Evolutionary conservation across 129 eudicot species (phyloP), one percentile per base, ranked within the genome.

Genomic region (Gnaphalium uliginosum): DNA sequence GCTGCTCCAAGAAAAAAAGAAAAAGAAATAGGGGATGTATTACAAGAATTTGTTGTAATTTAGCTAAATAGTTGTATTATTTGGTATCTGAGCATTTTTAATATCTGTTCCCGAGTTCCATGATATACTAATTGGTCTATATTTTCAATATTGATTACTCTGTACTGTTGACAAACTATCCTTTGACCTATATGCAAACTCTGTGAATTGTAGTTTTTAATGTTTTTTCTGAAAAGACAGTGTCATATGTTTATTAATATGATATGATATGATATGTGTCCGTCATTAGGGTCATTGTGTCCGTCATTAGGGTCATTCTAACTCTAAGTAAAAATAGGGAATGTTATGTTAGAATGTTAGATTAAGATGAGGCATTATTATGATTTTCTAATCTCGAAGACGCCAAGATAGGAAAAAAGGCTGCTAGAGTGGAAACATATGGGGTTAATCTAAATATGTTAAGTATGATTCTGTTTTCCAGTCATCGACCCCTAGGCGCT

Each of bases 11-110:
- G 5, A 5, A n/a, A 1, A 14, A 18, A 18, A 1, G 0, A 5
- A 2, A 54, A 54, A 5, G 4, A 1, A n/a, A n/a, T 30, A 17
- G 33, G 33, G 8, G 25, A 18, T 29, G 1, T 63, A 25, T 27
- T 63, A 63, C 15, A 1, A 11, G 39, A 62, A 25, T 62, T 37
- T 8, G 13, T 43, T 2, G 51, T 43, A 13, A 1, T 68, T 8
- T 29, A 29, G 68, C 39, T 63, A 29, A 63, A 17, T 17, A 29
- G 43, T 0, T 29, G 17, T 14, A 25, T 46, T 46, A 69, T 48
- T 69, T 24, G 74, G 74, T 69, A 48, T 25, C 60, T 48, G 51
- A 9, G 24, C 74, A 69, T 69, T 6, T 48, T 1, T 8, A 24
- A 25, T 26, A 6, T 5, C 14, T 27, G 24, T 33, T 48, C 26